Percentiles rank a stretch among this genome's conserved stretches.
These are phyloP conservation scores for Viridothelium virens DNA, from an alignment of 495 filamentous ascomycete genomes.

Conservation along the genomic window DNA sequence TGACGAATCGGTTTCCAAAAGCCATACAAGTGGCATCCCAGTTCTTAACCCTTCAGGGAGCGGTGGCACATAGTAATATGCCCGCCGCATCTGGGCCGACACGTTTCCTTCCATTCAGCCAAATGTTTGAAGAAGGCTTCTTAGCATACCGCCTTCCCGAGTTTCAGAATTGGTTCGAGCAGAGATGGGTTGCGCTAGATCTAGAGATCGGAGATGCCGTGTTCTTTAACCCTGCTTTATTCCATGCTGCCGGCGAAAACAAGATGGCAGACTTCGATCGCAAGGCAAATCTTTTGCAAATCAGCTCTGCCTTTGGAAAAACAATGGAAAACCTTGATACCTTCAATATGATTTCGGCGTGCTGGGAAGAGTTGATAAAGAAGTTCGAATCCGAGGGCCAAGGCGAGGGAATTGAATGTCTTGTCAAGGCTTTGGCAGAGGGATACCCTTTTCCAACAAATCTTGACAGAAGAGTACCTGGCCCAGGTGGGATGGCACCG, in stretches of 20 bases:
- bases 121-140: conserved; percentile 46
- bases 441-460: conserved; percentile 55
- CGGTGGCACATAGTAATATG: conserved; percentile 51
- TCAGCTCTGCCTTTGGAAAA: conserved; percentile 50
- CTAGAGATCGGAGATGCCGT: conserved; percentile 45
- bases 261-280: conserved; percentile 40
- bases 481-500: conserved; percentile 47
- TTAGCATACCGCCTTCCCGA: conserved; percentile 43
- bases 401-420: conserved; percentile 32
- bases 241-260: conserved; percentile 51
- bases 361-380: conserved; percentile 37
- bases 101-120: conserved; percentile 47
- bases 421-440: conserved; percentile 42
- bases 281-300: conserved; percentile 48
- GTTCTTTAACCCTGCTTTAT: conserved; percentile 51
- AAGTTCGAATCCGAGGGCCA: conserved; percentile 33
- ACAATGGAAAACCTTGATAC: conserved; percentile 50
- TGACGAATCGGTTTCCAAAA: conserved; percentile 36
- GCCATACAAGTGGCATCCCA: conserved; percentile 41
- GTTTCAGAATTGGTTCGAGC: conserved; percentile 44
- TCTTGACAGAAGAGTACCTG: conserved; percentile 44
- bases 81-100: conserved; percentile 46
- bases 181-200: conserved; percentile 41
- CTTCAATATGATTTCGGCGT: conserved; percentile 36
- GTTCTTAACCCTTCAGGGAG: conserved; percentile 50